Base-by-base conservation (phyloP, 345 rosid species). In the Melastoma malabathricum region DNA sequence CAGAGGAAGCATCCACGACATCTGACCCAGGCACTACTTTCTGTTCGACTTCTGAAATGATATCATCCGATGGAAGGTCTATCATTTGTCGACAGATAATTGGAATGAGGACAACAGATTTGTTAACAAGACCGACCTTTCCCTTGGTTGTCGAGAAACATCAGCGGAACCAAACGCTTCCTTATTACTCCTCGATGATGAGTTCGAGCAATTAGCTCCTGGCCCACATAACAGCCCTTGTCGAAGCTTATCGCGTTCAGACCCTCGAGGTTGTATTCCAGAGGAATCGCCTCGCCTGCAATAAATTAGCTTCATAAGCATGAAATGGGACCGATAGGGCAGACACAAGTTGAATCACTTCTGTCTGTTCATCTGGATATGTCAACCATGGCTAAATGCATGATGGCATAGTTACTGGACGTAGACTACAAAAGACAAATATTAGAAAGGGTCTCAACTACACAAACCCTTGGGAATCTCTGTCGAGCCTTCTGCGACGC, bases 211-310 rank as follows among this genome's bases (percentile, higher is more conserved):
- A 92, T 72, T 46, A 92, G 80, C 72, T 92, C 98, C 71, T 92
- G 97, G 43, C 98, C 97, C 16, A 87, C 90, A 25, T 83, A 87
- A 63, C 98, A 92, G 27, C 98, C 97, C 73, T 92, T 87, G 59
- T 84, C 90, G 62, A 92, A 92, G 64, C 88, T 92, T 67, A 92
- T 83, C 1, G 95, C 97, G 49, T 88, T 87, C 27, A 87, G 78
- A 67, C 83, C 98, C 29, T 60, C 78, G 13, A 92, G 68, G 60
- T 92, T 92, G 75, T 83, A 87, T 55, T 92, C 95, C 7, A 84
- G 88, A 0, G 95, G 90, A 62, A 92, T 76, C n/a, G 97, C 90
- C 59, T 92, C 98, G 0, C 96, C 96, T 90, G 55, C n/a, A 16
- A 52, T 22, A 20, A 55, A 16, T 18, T 50, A 18, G 47, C 31